Evolutionary conservation across 345 rosid genomes (phyloP).

Genomic region (Acer yangbiense): DNA sequence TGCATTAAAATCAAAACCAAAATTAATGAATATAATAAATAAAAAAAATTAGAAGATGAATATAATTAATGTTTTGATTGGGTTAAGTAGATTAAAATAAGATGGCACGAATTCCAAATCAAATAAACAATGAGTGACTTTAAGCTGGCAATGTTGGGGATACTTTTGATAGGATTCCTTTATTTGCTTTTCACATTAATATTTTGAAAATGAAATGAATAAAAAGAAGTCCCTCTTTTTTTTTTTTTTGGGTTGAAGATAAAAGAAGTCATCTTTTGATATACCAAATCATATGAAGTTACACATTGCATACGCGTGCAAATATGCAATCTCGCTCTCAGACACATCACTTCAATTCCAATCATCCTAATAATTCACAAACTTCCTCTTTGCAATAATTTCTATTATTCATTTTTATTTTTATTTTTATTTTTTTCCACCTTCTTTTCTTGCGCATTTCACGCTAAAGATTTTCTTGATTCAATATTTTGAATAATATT

Average conservation of each 20-base stretch:
- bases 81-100: no score
- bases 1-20: no score
- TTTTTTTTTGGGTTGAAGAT: no score
- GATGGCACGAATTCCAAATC: neutral
- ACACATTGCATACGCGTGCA: neutral
- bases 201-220: neutral
- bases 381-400: no score
- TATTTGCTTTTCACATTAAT: neutral
- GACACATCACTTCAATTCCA: no score
- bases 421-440: neutral
- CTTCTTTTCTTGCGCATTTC: neutral
- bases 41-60: no score
- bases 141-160: slow-evolving; percentile 12
- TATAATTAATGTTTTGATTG: neutral
- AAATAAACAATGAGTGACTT: neutral
- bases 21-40: no score
- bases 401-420: no score
- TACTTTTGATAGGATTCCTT: no score
- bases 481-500: no score
- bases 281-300: neutral
- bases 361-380: no score
- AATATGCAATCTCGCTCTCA: neutral
- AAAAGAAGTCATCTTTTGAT: neutral
- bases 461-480: neutral
- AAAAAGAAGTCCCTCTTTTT: no score